These are phyloP conservation scores for Komagataella pseudopastoris DNA, from an alignment of 805 yeast genomes.

Conservation along the genomic window DNA sequence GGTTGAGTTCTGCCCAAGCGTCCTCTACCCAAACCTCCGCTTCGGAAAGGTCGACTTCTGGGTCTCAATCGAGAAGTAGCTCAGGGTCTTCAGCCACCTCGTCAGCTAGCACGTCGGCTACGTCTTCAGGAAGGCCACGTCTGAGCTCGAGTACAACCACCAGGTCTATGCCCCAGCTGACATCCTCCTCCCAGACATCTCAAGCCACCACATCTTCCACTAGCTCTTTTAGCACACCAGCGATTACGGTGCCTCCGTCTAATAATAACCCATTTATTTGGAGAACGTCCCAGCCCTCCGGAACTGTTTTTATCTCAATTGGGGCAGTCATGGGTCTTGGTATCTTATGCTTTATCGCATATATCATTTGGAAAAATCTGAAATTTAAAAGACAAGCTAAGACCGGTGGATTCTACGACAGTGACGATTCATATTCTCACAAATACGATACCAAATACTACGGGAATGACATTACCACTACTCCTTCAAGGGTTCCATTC, in stretches of 20 bases:
- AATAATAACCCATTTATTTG: slow-evolving; percentile 52
- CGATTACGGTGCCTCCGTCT: slow-evolving; percentile 44
- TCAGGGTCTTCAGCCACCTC: not conserved
- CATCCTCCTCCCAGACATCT: slow-evolving; percentile 1
- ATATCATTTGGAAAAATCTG: slow-evolving; percentile 1
- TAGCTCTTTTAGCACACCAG: slow-evolving; percentile 26
- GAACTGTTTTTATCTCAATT: slow-evolving; percentile 75
- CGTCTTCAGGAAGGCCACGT: not conserved
- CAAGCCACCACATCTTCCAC: slow-evolving; percentile 4
- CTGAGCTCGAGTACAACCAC: not conserved
- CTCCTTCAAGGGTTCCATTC: slow-evolving; percentile 12
- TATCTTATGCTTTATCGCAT: slow-evolving; percentile 19
- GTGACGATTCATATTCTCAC: not conserved
- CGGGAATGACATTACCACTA: not conserved
- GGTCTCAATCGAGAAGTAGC: not conserved
- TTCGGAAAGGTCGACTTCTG: not conserved
- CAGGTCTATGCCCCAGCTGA: not conserved
- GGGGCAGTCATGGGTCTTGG: slow-evolving; percentile 58
- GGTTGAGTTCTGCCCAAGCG: not conserved
- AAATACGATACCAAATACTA: not conserved
- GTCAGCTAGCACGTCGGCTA: not conserved
- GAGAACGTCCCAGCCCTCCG: slow-evolving; percentile 40
- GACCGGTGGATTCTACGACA: not conserved
- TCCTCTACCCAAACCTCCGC: not conserved
- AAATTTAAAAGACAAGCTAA: not conserved